phyloP scores from a whole-genome alignment of 2,329 filamentous ascomycete species.

The Aureobasidium subglaciale region DNA sequence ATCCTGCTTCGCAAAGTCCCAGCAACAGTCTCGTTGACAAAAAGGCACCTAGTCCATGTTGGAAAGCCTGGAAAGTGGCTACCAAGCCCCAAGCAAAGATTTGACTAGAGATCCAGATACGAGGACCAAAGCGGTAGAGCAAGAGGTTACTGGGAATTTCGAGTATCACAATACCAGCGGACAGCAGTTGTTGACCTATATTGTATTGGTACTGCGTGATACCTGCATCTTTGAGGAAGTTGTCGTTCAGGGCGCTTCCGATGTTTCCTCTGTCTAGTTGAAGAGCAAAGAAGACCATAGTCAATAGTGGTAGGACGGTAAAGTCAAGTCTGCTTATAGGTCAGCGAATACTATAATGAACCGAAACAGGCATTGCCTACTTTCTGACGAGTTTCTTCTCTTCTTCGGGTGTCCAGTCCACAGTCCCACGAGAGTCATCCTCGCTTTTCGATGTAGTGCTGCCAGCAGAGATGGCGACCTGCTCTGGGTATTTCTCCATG shows the following conservation, averaged over 20 bases:
- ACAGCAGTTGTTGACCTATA: constrained; percentile 29
- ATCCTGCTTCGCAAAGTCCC: constrained; percentile 35
- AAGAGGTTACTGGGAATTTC: constrained; percentile 28
- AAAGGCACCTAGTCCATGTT: constrained; percentile 31
- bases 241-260: constrained; percentile 27
- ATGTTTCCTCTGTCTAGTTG: constrained; percentile 28
- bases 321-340: constrained; percentile 2
- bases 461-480: not conserved
- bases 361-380: not conserved
- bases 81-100: constrained; percentile 33
- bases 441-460: not conserved
- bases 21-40: constrained; percentile 34
- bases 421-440: not conserved
- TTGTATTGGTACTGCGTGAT: constrained; percentile 29
- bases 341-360: constrained; percentile 26
- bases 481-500: not conserved
- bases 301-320: constrained; percentile 18
- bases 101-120: constrained; percentile 33
- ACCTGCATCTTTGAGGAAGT: constrained; percentile 26
- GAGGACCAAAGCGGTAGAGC: constrained; percentile 31
- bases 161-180: constrained; percentile 27
- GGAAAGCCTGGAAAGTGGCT: constrained; percentile 36
- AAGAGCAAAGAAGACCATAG: constrained; percentile 18
- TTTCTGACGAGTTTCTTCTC: not conserved
- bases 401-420: not conserved